Evolutionary conservation across 768 basidiomycete genomes (phyloP).

Genomic region (Cyathus striatus): DNA sequence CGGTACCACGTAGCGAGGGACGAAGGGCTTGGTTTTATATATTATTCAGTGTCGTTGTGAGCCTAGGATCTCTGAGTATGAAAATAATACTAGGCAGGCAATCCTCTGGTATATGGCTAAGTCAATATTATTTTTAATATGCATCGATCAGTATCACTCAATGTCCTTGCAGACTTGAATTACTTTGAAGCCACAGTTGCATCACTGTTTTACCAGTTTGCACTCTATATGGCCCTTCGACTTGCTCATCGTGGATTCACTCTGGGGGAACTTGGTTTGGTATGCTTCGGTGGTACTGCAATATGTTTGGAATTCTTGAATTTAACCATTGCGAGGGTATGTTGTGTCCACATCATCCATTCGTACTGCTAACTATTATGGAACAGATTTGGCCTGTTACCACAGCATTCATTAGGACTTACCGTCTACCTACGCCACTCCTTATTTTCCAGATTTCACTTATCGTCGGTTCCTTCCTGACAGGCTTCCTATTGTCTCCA

Average conservation of each 20-base stretch:
- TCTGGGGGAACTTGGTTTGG: conserved; percentile 86
- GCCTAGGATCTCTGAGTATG: conserved; percentile 40
- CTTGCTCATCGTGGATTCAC: conserved; percentile 95
- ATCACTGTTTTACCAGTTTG: conserved; percentile 85
- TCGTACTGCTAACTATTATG: background rate
- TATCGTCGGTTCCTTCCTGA: conserved; percentile 85
- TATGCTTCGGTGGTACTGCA: conserved; percentile 84
- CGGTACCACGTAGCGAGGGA: conserved; percentile 72
- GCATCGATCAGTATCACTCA: conserved; percentile 2
- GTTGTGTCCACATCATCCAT: conserved; percentile 15
- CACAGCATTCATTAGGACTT: conserved; percentile 85
- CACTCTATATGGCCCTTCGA: conserved; percentile 83
- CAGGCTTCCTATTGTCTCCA: conserved; percentile 94
- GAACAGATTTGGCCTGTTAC: conserved; percentile 72
- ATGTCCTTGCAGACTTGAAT: conserved; percentile 55
- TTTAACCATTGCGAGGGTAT: conserved; percentile 75
- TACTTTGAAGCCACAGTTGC: conserved; percentile 68
- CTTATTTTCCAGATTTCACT: conserved; percentile 90
- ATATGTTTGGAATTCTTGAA: conserved; percentile 84
- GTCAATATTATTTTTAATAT: conserved; percentile 33
- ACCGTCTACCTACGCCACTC: conserved; percentile 87
- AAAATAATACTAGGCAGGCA: conserved; percentile 38
- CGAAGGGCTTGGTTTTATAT: conserved; percentile 59
- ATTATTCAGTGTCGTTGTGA: conserved; percentile 55
- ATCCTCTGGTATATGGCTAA: conserved; percentile 61